Evolutionary conservation across 495 filamentous ascomycete genomes (phyloP), one percentile per base, ranked within the genome.

Genomic region (Emericellopsis terricola): DNA sequence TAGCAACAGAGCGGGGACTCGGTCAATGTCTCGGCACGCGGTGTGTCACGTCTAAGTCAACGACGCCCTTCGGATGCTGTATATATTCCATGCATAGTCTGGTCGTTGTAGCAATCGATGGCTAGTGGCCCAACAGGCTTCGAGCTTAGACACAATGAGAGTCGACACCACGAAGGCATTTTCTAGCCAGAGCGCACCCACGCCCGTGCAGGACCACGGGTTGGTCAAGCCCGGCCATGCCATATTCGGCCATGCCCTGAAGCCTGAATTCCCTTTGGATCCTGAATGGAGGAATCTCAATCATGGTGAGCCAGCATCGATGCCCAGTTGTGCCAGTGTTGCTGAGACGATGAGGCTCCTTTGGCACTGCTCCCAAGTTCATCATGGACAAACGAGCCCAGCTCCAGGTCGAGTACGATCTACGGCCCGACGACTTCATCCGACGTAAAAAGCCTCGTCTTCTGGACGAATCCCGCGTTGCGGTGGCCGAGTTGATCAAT

Each of bases 261-360:
- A 63, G 20, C 63, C 77, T 37, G 56, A 82, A 34, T 94, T 92
- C 51, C 57, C 73, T 4, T 73, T 89, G 34, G 73, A 76, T 39
- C 64, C 69, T 0, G 50, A 56, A 2, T 85, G 69, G 47, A 66
- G 62, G 16, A 82, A 84, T 41, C 57, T 94, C 41, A 93, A 93
- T 54, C 80, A 94, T 41, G 86, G 82, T 84, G 51, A 37, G 50
- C 28, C 28, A 10, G 16, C 19, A 34, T 1, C 19, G 6, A 26
- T 34, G 1, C 17, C 10, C 8, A 4, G 19, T 29, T 6, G 19
- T 16, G 0, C 9, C 16, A 13, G n/a, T 15, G 11, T 9, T 18
- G 3, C 10, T 15, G 5, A 8, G 3, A 21, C n/a, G 8, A 15
- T 15, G 19, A 59, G 81, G 82, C 36, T 84, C 85, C 15, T 94